phyloP scores from a whole-genome alignment of 106 monocot species.

The Dendrobium chrysotoxum region DNA sequence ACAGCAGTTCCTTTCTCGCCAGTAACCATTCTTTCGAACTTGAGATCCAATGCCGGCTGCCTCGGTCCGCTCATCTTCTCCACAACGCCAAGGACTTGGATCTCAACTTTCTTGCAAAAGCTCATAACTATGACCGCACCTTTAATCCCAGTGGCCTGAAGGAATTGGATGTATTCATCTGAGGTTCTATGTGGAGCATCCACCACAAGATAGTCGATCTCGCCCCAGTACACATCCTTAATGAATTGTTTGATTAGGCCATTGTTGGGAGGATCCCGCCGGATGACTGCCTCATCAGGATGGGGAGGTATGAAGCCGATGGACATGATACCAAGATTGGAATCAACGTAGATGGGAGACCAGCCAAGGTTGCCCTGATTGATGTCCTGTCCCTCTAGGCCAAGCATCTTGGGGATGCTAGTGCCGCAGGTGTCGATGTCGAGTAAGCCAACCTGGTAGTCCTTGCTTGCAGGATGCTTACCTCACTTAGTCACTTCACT shows the following conservation, averaged over 20 bases:
- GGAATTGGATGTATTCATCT: slow-evolving; percentile 82
- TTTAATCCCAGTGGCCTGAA: slow-evolving; percentile 71
- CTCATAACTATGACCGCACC: slow-evolving; percentile 85
- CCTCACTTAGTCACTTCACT: too few species aligned
- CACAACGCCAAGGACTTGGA: slow-evolving; percentile 72
- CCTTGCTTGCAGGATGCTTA: slow-evolving; percentile 35
- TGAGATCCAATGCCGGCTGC: slow-evolving; percentile 47
- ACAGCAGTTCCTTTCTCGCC: slow-evolving; percentile 23
- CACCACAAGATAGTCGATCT: slow-evolving; percentile 84
- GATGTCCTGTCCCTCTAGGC: slow-evolving; percentile 90
- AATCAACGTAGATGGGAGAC: slow-evolving; percentile 83
- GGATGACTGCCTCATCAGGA: slow-evolving; percentile 86
- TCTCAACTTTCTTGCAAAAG: slow-evolving; percentile 87
- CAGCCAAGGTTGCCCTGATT: slow-evolving; percentile 89
- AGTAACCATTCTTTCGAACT: slow-evolving; percentile 28
- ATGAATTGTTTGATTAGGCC: slow-evolving; percentile 93
- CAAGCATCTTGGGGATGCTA: slow-evolving; percentile 95
- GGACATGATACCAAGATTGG: slow-evolving; percentile 95
- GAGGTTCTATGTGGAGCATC: slow-evolving; percentile 90
- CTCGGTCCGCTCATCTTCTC: slow-evolving; percentile 97
- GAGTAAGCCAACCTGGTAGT: slow-evolving; percentile 74
- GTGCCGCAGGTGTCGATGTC: slow-evolving; percentile 91
- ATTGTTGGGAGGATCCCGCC: slow-evolving; percentile 89
- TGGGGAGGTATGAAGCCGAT: slow-evolving; percentile 88
- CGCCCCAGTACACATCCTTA: slow-evolving; percentile 94